Percentiles rank a stretch among this genome's conserved stretches.
Conservation (phyloP, 2,329 filamentous ascomycete genomes). For the Lecanosticta acicola region DNA sequence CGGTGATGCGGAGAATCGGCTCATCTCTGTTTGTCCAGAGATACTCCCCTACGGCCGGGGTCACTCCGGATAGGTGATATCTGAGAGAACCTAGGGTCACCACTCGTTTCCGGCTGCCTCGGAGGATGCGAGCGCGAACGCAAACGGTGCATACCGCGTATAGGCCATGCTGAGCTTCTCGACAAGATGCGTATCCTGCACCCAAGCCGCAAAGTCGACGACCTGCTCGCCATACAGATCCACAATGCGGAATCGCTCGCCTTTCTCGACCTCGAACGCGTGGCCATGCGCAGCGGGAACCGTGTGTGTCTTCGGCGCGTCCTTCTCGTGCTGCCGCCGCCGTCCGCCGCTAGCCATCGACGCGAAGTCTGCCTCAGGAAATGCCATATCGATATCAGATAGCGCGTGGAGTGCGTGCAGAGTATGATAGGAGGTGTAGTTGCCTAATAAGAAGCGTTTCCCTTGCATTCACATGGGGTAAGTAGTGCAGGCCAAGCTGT, state of each 20-base stretch:
- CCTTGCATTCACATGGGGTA: too few species aligned
- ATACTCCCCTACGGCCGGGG: conserved; percentile 34
- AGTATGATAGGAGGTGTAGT: too few species aligned
- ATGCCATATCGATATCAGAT: not conserved
- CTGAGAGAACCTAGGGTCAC: not conserved
- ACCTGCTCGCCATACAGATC: conserved; percentile 39
- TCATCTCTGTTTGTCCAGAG: conserved; percentile 36
- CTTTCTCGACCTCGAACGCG: conserved; percentile 34
- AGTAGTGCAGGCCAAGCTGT: too few species aligned
- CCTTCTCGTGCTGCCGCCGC: not conserved
- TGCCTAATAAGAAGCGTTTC: too few species aligned
- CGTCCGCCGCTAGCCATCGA: not conserved
- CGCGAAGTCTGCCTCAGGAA: not conserved
- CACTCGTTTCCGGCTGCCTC: too few species aligned
- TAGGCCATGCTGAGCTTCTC: conserved; percentile 38
- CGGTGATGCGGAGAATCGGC: conserved; percentile 33
- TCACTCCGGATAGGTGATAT: conserved; percentile 33
- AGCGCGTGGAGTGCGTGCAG: too few species aligned
- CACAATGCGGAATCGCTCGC: conserved; percentile 35
- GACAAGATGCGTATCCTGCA: conserved; percentile 23
- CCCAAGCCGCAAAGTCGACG: conserved; percentile 39
- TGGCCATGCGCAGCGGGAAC: conserved; percentile 28
- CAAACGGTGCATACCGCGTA: conserved; percentile 29
- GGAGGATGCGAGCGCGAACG: too few species aligned
- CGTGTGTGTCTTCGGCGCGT: conserved; percentile 18